Conservation (phyloP, 148 eudicot species). For the Camellia japonica region DNA sequence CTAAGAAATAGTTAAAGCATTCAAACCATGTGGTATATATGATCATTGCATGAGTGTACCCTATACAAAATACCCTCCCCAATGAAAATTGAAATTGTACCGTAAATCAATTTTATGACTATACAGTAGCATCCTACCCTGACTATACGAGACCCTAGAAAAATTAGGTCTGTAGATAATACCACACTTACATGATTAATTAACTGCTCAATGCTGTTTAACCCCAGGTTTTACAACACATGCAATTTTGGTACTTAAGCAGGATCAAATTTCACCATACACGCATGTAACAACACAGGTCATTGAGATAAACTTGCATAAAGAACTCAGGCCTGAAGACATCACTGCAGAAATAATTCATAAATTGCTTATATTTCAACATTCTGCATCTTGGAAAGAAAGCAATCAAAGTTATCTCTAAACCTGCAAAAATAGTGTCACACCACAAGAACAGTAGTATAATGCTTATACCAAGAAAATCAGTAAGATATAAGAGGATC, state of each 20-base stretch:
- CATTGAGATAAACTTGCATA: not conserved
- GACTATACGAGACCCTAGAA: too few relatives aligned
- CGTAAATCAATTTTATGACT: too few relatives aligned
- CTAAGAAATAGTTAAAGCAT: too few relatives aligned
- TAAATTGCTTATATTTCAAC: conserved; percentile 2
- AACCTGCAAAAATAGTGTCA: not conserved
- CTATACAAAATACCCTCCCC: too few relatives aligned
- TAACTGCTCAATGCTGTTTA: not conserved
- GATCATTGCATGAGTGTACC: too few relatives aligned
- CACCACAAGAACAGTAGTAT: not conserved
- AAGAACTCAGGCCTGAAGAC: not conserved
- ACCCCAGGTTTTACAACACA: not conserved
- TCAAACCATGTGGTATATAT: too few relatives aligned
- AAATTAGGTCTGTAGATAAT: too few relatives aligned
- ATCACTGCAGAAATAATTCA: not conserved
- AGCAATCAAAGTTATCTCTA: not conserved
- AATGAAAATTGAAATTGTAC: too few relatives aligned
- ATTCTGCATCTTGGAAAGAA: not conserved
- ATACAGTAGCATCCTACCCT: too few relatives aligned
- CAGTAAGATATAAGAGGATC: not conserved
- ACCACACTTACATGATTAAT: too few relatives aligned
- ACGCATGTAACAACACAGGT: not conserved
- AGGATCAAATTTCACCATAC: not conserved
- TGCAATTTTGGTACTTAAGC: not conserved
- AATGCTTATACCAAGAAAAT: not conserved